Conservation (phyloP, 257 asterid genomes). For the Haberlea rhodopensis region DNA sequence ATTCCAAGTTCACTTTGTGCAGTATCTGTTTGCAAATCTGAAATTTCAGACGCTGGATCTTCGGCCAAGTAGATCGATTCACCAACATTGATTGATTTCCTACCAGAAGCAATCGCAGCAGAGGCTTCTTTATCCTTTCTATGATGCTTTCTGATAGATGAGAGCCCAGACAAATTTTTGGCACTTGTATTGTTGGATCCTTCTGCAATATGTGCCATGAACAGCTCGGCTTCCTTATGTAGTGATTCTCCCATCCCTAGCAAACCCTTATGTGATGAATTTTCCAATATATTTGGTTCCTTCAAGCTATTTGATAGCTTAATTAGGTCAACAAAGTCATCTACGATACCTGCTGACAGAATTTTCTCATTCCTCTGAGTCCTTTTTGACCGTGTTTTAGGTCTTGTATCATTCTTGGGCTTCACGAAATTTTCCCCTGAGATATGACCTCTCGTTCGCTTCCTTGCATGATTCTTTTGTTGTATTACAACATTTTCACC, state of each 20-base stretch:
- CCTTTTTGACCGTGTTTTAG: conserved; percentile 16
- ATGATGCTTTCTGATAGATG: conserved; percentile 8
- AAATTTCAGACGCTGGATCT: conserved; percentile 20
- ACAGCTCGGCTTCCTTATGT: conserved; percentile 20
- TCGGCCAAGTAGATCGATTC: conserved; percentile 19
- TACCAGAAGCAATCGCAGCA: conserved; percentile 18
- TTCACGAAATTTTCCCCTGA: conserved; percentile 26
- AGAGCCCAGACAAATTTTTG: conserved; percentile 8
- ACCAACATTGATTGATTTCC: conserved; percentile 16
- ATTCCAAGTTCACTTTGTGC: conserved; percentile 13
- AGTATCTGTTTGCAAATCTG: conserved; percentile 3
- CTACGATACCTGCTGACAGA: conserved; percentile 14
- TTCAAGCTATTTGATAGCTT: conserved; percentile 24
- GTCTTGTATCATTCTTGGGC: conserved; percentile 15
- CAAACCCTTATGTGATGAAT: conserved; percentile 28
- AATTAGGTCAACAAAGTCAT: conserved; percentile 21
- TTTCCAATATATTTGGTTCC: conserved; percentile 28
- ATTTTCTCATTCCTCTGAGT: conserved; percentile 26
- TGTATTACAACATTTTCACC: conserved; percentile 26
- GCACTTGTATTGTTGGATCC: conserved; percentile 3
- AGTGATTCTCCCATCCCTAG: conserved; percentile 16
- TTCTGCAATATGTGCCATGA: conserved; percentile 31
- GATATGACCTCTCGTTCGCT: conserved; percentile 18
- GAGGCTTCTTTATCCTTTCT: conserved; percentile 18
- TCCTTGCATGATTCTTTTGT: conserved; percentile 19